Base-by-base conservation (phyloP, 2,329 filamentous ascomycete species). In the Exophiala sp. region DNA sequence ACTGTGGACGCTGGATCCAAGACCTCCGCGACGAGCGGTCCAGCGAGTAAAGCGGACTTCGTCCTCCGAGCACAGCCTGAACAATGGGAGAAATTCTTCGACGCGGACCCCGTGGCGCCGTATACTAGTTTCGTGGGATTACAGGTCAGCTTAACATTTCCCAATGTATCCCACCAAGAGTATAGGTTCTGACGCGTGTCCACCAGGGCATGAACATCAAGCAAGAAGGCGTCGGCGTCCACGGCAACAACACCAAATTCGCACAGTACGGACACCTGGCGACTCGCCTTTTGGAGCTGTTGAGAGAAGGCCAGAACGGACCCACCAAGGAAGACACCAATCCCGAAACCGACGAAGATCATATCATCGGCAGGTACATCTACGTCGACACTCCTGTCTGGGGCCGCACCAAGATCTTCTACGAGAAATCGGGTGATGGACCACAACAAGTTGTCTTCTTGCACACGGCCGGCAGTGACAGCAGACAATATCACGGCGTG, bases 401-500 rank as follows among this genome's bases (percentile, higher is more conserved):
- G 75, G 76, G 76, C 9, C 67, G 69, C 9, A 73, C 69, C 57
- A 79, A 79, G 65, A 63, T 78, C 32, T 79, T 78, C 65, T 77
- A 77, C 58, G 77, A 79, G 57, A 69, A 66, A 20, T 68, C 74
- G 4, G 76, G 77, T 5, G 70, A 69, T 2, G 77, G 77, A 1
- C 68, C 72, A 16, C 73, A 78, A 51, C 69, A 71, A 21, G 76
- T 79, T 21, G 60, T 71, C 16, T 76, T 77, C 58, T 62, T 73
- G 4, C 74, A 77, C 55, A 76, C 73, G 0, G 74, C 74, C 11
- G 76, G 76, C 2, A 73, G 71, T 45, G 77, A 79, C 56, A 68
- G 69, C 24, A 64, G 76, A 24, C 75, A 79, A 60, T 79, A 78
- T 48, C 77, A 79, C 48, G 75, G 76, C 16, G 76, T 79, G 2